Evolutionary conservation across 306 rosid species (phyloP), one percentile per base, ranked within the genome.

Genomic region (Casuarina equisetifolia): DNA sequence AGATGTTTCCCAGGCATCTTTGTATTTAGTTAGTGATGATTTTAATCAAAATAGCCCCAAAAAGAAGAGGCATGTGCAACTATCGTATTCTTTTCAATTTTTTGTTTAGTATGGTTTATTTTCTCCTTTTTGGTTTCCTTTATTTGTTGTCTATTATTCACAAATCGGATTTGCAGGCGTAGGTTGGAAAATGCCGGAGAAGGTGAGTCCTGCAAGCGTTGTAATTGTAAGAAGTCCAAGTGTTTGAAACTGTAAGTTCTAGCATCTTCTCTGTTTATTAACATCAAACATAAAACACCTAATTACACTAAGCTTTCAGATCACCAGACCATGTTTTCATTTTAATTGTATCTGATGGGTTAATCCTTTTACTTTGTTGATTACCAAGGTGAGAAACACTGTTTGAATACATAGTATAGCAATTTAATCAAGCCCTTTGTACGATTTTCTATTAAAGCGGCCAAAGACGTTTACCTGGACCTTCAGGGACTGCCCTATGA

Each of bases 211-310:
- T 92, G 97, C 84, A 92, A 90, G 82, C 93, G 96, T 19, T 94
- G 98, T 75, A 90, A 90, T 80, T 94, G 98, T 82, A 94, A 90
- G 88, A 92, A 94, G 76, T 94, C 98, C 1, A 92, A 89, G 88
- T 94, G 98, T 78, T 83, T 94, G 91, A 94, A 94, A 86, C 96
- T 90, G 98, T 94, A 87, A 84, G 92, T 86, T 80, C 54, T 52
- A 67, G 69, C 6, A 25, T 63, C 40, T 63, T 58, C 73, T 62
- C 81, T 63, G 40, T 40, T 80, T 66, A 48, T 48, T 48, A 48
- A 48, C 59, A 76, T 67, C 64, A 36, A 76, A 55, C 19, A 35
- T 67, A 15, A 35, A 42, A 67, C 32, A 25, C 9, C 32, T 67
- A 42, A n/a, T 40, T n/a, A 9, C 42, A 17, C 50, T 1, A 42